Base-by-base conservation (phyloP, 2,329 filamentous ascomycete genomes). In the Neofusicoccum umdonicola region DNA sequence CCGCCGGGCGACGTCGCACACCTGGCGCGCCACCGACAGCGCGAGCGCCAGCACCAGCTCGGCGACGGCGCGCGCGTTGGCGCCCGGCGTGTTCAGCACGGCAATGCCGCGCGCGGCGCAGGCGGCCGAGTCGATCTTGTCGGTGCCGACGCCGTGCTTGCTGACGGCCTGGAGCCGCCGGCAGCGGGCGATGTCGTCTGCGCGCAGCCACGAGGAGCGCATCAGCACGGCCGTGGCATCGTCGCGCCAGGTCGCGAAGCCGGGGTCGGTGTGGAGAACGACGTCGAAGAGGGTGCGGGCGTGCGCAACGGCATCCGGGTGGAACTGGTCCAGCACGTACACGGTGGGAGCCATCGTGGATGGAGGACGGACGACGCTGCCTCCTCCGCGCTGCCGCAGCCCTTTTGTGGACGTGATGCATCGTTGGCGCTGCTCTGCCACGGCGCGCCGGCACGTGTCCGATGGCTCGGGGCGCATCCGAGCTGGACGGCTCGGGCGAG, bases 41-140 rank as follows among this genome's bases (percentile, higher is more conserved):
- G 74, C 71, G 13, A 81, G 70, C 0, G 77, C 69, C 4, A 81
- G 65, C 0, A 76, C 75, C 6, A 76, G 69, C 63, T 81, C 79
- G 0, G 80, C 80, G 0, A 82, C 80, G 1, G 79, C 75, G 1
- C 76, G 75, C 0, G 77, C 76, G 65, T 80, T 83, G 0, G 81
- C 77, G 1, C 80, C 81, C 0, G 81, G 81, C 0, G 81, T 83
- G 65, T 83, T 83, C 67, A 79, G 74, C 34, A 83, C 77, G n/a
- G 74, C 75, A 67, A 83, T 79, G 0, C 73, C 77, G 0, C 76
- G 72, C 2, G 71, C 69, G 3, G 70, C 67, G 61, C 79, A 81
- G 3, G 81, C 80, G 0, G 69, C 69, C 12, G 70, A 68, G 62
- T 83, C 80, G 37, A 81, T 81, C 62, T 79, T 82, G 64, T 83